Evolutionary conservation across 2,329 filamentous ascomycete genomes (phyloP).

Genomic region (Phaeoacremonium minimum): DNA sequence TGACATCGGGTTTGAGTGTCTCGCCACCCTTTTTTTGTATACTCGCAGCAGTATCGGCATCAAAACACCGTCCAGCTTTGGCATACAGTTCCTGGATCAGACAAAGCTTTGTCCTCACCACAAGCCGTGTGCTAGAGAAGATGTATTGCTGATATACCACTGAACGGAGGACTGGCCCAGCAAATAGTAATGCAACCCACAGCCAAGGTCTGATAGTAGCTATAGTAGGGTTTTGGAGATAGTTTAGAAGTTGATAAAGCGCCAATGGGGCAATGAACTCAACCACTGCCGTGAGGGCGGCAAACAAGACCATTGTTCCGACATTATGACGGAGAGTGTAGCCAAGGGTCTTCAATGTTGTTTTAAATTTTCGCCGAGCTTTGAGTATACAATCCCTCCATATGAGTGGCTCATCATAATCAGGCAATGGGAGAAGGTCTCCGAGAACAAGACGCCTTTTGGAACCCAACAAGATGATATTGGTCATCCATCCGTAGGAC

Average conservation of each 20-base stretch:
- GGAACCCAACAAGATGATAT: conserved; percentile 20
- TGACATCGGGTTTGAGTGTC: no score
- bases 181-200: neutral
- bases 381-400: conserved; percentile 18
- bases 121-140: neutral
- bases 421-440: conserved; percentile 21
- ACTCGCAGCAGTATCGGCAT: neutral
- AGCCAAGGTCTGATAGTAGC: neutral
- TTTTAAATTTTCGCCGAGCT: conserved; percentile 19
- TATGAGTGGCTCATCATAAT: conserved; percentile 19
- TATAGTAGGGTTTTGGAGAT: neutral
- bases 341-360: conserved; percentile 18
- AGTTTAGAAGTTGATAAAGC: neutral
- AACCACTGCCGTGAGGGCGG: neutral
- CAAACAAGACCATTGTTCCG: neutral
- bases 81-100: neutral
- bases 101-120: neutral
- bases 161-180: neutral
- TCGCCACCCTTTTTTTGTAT: neutral
- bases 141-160: neutral
- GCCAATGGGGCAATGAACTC: neutral
- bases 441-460: conserved; percentile 19
- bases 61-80: neutral
- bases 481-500: conserved; percentile 24
- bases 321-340: conserved; percentile 16